phyloP scores from a whole-genome alignment of 2,329 filamentous ascomycete species.

The Cryoendolithus antarcticus region DNA sequence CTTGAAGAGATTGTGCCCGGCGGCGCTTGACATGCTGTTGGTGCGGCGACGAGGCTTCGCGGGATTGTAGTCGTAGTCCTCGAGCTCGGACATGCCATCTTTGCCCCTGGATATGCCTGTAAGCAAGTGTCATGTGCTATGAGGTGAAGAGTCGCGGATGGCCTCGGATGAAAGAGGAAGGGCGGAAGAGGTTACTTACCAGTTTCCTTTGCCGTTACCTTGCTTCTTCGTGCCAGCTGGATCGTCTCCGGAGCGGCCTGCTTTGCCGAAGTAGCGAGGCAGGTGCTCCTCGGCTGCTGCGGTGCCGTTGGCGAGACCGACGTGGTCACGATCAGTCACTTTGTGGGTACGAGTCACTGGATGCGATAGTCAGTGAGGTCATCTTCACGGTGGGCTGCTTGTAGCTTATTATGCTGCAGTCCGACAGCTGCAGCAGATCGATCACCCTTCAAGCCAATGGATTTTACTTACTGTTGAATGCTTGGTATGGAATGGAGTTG shows the following conservation, averaged over 20 bases:
- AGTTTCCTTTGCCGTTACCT: slow-evolving; percentile 83
- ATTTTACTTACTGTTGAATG: too few relatives aligned
- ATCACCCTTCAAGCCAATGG: too few relatives aligned
- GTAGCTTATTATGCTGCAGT: too few relatives aligned
- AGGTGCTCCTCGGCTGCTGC: slow-evolving; percentile 58
- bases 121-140: neutral
- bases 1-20: slow-evolving; percentile 67
- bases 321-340: slow-evolving; percentile 84
- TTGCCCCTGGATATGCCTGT: slow-evolving; percentile 52
- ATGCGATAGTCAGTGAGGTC: too few relatives aligned
- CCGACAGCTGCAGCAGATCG: too few relatives aligned
- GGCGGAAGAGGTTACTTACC: slow-evolving; percentile 47
- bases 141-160: slow-evolving; percentile 7
- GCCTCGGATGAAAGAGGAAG: slow-evolving; percentile 3
- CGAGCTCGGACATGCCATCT: slow-evolving; percentile 62
- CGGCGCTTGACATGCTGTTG: slow-evolving; percentile 69
- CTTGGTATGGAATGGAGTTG: too few relatives aligned
- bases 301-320: slow-evolving; percentile 62
- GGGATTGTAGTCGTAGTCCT: slow-evolving; percentile 74
- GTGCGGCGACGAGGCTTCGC: slow-evolving; percentile 80
- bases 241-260: slow-evolving; percentile 65
- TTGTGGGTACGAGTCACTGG: slow-evolving; percentile 97
- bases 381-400: too few relatives aligned
- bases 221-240: slow-evolving; percentile 97
- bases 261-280: slow-evolving; percentile 87